Percentiles rank a stretch among this genome's conserved stretches.
Evolutionary conservation across 768 basidiomycete species (phyloP).

Genomic region (Tylopilus sp.): DNA sequence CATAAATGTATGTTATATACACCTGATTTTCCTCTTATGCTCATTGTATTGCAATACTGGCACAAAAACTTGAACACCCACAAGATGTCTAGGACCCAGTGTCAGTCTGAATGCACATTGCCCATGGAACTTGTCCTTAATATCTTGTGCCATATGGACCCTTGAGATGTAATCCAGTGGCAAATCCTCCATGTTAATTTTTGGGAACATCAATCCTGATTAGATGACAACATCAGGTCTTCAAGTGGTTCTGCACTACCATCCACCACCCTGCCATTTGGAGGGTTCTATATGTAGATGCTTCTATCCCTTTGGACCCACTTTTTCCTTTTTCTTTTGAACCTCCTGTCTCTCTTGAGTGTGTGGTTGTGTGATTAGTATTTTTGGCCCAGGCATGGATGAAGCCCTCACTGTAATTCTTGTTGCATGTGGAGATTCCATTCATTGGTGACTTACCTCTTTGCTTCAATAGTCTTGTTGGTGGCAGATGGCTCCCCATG

Average conservation of each 20-base stretch:
- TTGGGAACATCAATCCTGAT: background rate
- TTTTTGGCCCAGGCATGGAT: background rate
- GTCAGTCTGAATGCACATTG: too few species aligned
- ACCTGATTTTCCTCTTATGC: too few species aligned
- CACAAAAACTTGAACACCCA: too few species aligned
- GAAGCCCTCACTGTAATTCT: background rate
- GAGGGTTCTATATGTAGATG: background rate
- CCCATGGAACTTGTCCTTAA: background rate
- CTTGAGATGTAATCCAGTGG: constrained; percentile 4
- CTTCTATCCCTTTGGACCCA: background rate
- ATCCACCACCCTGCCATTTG: background rate
- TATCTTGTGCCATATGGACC: background rate
- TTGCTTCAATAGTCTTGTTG: background rate
- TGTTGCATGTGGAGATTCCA: background rate
- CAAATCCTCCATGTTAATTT: background rate
- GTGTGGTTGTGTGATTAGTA: background rate
- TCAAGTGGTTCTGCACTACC: background rate
- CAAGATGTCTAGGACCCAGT: background rate
- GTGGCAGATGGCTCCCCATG: constrained; percentile 2
- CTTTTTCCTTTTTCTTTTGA: background rate
- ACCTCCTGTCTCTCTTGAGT: background rate
- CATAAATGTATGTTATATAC: too few species aligned
- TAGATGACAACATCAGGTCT: background rate
- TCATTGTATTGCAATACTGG: too few species aligned
- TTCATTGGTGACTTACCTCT: background rate